These are phyloP conservation scores for Penicillium argentinense DNA, from an alignment of 495 filamentous ascomycete species.

Conservation along the genomic window DNA sequence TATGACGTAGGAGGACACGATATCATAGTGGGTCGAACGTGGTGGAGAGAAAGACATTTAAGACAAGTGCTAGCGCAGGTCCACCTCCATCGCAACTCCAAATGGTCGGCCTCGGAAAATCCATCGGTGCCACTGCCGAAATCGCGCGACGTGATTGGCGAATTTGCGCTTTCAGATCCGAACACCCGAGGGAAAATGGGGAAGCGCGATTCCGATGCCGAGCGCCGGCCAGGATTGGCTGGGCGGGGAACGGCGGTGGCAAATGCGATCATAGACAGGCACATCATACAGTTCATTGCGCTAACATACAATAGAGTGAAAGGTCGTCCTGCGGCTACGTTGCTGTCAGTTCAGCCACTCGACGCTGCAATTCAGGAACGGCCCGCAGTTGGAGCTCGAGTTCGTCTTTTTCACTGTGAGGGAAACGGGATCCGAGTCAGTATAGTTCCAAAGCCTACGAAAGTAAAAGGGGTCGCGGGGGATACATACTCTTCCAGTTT, in stretches of 20 bases:
- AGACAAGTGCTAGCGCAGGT: too few species aligned
- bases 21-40: conserved; percentile 19
- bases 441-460: conserved; percentile 1
- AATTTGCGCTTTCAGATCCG: conserved; percentile 1
- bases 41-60: neutral
- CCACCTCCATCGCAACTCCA: neutral
- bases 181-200: conserved; percentile 3
- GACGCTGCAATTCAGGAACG: conserved; percentile 82
- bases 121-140: conserved; percentile 12
- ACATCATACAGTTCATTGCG: conserved; percentile 3
- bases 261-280: conserved; percentile 11
- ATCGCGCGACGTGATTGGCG: neutral
- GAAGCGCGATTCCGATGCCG: conserved; percentile 10
- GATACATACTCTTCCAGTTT: conserved; percentile 77
- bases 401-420: conserved; percentile 81
- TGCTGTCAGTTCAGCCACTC: conserved; percentile 70
- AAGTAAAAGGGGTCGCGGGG: neutral
- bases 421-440: conserved; percentile 4
- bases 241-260: neutral
- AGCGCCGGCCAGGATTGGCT: conserved; percentile 1
- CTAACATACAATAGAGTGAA: neutral
- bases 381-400: conserved; percentile 79
- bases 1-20: conserved; percentile 20
- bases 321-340: conserved; percentile 4
- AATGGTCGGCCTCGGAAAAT: neutral